Percentiles rank a stretch among this genome's conserved stretches.
These are phyloP conservation scores for Amaranthus palmeri DNA, from an alignment of 148 eudicot genomes.

Conservation along the genomic window DNA sequence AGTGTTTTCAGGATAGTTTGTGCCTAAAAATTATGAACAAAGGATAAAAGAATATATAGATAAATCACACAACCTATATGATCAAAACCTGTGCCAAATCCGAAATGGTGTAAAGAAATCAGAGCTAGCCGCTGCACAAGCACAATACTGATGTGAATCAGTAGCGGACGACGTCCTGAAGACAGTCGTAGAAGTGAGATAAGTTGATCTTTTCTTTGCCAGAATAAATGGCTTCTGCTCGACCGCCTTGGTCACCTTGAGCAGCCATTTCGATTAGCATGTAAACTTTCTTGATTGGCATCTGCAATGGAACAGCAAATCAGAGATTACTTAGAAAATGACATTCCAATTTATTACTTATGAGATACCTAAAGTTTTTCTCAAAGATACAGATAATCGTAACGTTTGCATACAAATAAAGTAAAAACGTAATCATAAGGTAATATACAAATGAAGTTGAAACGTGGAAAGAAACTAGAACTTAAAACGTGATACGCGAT, in stretches of 20 bases:
- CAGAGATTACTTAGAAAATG: background rate
- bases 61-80: no score
- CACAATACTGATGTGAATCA: slow-evolving; percentile 20
- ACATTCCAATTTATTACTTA: background rate
- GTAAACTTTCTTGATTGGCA: slow-evolving; percentile 86
- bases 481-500: background rate
- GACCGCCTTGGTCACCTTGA: slow-evolving; percentile 86
- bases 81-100: no score
- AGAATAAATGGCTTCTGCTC: slow-evolving; percentile 75
- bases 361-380: background rate
- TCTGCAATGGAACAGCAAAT: slow-evolving; percentile 31
- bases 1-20: no score
- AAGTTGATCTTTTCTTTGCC: slow-evolving; percentile 75
- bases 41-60: no score
- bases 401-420: no score
- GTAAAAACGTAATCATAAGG: background rate
- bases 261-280: slow-evolving; percentile 96
- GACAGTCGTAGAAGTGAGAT: slow-evolving; percentile 82
- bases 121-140: background rate
- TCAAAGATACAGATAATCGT: background rate
- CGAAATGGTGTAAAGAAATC: no score
- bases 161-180: slow-evolving; percentile 66
- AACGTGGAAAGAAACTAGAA: no score
- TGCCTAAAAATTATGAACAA: no score
- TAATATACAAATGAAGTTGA: background rate